Percentiles rank a stretch among this genome's conserved stretches.
phyloP scores from a whole-genome alignment of 2,329 filamentous ascomycete species.

The Ophiostoma triangulosporum region DNA sequence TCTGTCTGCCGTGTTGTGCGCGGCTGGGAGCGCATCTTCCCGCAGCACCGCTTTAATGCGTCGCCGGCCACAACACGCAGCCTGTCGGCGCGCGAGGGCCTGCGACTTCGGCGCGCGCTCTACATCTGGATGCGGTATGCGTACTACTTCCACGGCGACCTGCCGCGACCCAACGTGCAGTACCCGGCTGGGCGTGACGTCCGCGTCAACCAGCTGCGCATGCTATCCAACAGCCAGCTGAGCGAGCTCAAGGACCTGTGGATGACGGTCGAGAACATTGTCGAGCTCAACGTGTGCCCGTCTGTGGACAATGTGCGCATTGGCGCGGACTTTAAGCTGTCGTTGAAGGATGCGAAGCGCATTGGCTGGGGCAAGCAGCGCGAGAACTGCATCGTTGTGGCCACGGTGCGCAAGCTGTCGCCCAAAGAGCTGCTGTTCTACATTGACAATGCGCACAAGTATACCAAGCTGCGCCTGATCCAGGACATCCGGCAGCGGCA shows the following conservation, averaged over 20 bases:
- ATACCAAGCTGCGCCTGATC: conserved; percentile 31
- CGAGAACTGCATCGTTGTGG: conserved; percentile 20
- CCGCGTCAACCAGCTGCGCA: conserved; percentile 30
- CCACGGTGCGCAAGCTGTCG: conserved; percentile 33
- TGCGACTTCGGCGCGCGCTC: conserved; percentile 35
- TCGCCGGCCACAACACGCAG: conserved; percentile 30
- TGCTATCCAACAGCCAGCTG: conserved; percentile 29
- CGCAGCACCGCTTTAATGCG: conserved; percentile 25
- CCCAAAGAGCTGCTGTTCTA: conserved; percentile 37
- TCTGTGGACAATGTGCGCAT: conserved; percentile 26
- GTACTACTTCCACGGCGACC: conserved; percentile 35
- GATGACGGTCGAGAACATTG: conserved; percentile 29
- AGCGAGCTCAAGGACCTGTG: conserved; percentile 33
- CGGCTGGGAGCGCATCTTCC: conserved; percentile 27
- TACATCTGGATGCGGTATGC: conserved; percentile 43
- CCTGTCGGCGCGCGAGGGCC: conserved; percentile 28
- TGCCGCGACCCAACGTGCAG: conserved; percentile 17
- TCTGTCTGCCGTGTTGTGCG: conserved; percentile 22
- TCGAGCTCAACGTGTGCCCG: conserved; percentile 33
- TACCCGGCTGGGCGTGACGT: conserved; percentile 20
- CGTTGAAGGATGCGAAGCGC: conserved; percentile 15
- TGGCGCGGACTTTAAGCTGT: conserved; percentile 16
- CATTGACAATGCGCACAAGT: conserved; percentile 32
- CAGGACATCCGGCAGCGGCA: conserved; percentile 26
- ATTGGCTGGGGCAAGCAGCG: conserved; percentile 20